Percentiles rank a stretch among this genome's conserved stretches.
These are phyloP conservation scores for Calendula officinalis DNA, from an alignment of 129 eudicot genomes.

Conservation along the genomic window DNA sequence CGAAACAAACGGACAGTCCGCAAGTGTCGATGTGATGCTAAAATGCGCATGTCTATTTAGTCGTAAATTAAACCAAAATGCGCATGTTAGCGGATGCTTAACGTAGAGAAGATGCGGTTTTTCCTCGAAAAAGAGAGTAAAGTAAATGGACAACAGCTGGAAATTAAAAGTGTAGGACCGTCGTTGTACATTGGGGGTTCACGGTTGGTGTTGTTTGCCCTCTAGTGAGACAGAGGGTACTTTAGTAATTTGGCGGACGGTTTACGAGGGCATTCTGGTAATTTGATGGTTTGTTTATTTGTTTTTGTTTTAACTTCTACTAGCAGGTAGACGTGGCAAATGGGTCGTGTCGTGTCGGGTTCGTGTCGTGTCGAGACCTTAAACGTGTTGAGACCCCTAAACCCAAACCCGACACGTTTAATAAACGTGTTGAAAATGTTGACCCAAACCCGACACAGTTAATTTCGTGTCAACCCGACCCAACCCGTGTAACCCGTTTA, in stretches of 20 bases:
- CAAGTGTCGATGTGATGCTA: slow-evolving; percentile 1
- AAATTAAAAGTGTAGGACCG: slow-evolving; percentile 39
- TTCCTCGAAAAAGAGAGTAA: slow-evolving; percentile 23
- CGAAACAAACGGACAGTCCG: not conserved
- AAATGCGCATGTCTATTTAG: slow-evolving; percentile 8
- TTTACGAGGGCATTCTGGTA: too few relatives aligned
- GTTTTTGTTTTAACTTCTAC: too few relatives aligned
- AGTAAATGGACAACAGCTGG: slow-evolving; percentile 45
- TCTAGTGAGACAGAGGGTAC: slow-evolving; percentile 24
- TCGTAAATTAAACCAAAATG: slow-evolving; percentile 2
- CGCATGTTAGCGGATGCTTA: slow-evolving; percentile 14
- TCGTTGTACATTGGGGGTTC: slow-evolving; percentile 37
- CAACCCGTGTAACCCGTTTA: too few relatives aligned
- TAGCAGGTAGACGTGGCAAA: too few relatives aligned
- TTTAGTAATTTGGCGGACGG: slow-evolving; percentile 6
- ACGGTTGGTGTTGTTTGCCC: slow-evolving; percentile 25
- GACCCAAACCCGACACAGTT: too few relatives aligned
- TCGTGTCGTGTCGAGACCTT: too few relatives aligned
- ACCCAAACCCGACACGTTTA: too few relatives aligned
- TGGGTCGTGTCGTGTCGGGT: too few relatives aligned
- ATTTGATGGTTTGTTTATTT: too few relatives aligned
- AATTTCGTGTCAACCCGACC: too few relatives aligned
- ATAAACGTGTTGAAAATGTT: too few relatives aligned
- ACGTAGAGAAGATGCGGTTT: slow-evolving; percentile 11
- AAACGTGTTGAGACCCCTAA: too few relatives aligned